A percentile compares a stretch with the other conserved stretches of the same genome.
Evolutionary conservation across 139 green algal genomes (phyloP).

Genomic region (Astrephomene gubernaculifera): DNA sequence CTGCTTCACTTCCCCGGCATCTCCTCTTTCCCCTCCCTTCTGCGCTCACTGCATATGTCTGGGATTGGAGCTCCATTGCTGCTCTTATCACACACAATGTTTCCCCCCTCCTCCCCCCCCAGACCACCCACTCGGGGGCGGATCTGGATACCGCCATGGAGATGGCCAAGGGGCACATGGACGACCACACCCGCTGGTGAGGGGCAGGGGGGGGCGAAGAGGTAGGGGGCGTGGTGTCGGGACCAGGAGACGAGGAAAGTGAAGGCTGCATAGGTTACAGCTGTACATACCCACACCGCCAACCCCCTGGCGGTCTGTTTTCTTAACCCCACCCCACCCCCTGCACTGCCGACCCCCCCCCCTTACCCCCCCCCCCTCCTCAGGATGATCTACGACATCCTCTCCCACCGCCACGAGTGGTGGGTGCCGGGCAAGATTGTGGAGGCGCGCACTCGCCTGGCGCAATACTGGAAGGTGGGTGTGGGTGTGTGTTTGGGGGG

Average conservation of each 20-base stretch:
- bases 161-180: constrained; percentile 79
- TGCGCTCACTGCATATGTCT: too few relatives aligned
- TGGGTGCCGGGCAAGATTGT: constrained; percentile 93
- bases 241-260: too few relatives aligned
- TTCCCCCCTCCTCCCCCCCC: not conserved
- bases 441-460: constrained; percentile 73
- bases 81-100: not conserved
- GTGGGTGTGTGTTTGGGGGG: too few relatives aligned
- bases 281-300: too few relatives aligned
- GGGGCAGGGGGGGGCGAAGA: not conserved
- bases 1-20: not conserved
- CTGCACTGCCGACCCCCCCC: too few relatives aligned
- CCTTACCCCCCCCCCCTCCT: not conserved
- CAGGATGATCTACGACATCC: constrained; percentile 82
- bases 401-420: constrained; percentile 87
- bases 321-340: too few relatives aligned
- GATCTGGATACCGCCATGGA: constrained; percentile 86
- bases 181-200: constrained; percentile 65
- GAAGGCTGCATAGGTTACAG: too few relatives aligned
- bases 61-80: too few relatives aligned
- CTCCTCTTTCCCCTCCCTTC: too few relatives aligned
- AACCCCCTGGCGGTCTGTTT: too few relatives aligned
- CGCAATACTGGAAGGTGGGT: constrained; percentile 80
- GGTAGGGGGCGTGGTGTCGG: too few relatives aligned
- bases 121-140: constrained; percentile 79